Conservation (phyloP, 352 stramenopile genomes). For the Pythium scleroteichum region DNA sequence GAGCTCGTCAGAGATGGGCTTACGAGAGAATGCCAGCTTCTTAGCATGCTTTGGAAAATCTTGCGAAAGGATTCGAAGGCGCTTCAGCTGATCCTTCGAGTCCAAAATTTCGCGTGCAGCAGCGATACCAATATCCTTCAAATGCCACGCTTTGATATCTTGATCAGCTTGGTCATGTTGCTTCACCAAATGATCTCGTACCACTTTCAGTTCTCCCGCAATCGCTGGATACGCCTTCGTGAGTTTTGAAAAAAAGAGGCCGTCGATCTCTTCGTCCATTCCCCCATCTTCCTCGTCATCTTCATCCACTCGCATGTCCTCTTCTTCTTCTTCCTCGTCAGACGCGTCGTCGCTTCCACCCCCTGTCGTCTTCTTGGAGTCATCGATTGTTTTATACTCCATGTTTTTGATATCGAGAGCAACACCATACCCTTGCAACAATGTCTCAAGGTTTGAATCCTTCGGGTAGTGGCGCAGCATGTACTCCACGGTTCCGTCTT, state of each 20-base stretch:
- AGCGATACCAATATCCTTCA: conserved; percentile 88
- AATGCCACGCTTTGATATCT: conserved; percentile 83
- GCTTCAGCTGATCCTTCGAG: conserved; percentile 74
- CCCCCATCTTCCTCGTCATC: conserved; percentile 41
- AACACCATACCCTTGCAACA: conserved; percentile 92
- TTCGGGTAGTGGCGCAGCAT: conserved; percentile 81
- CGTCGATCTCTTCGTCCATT: conserved; percentile 62
- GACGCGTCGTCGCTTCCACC: conserved; percentile 20
- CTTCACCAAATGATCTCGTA: conserved; percentile 52
- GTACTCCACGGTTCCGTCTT: conserved; percentile 68
- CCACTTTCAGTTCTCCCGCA: conserved; percentile 49
- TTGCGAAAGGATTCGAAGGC: conserved; percentile 79
- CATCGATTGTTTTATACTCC: conserved; percentile 96
- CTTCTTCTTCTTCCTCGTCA: conserved; percentile 36
- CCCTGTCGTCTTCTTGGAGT: conserved; percentile 66
- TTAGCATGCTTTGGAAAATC: conserved; percentile 89
- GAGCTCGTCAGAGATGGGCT: conserved; percentile 50
- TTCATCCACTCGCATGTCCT: conserved; percentile 34
- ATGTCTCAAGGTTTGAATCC: conserved; percentile 66
- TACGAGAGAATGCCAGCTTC: conserved; percentile 69
- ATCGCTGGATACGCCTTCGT: conserved; percentile 46
- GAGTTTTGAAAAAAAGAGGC: conserved; percentile 62
- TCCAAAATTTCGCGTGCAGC: conserved; percentile 71
- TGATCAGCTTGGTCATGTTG: conserved; percentile 37
- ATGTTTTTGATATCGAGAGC: conserved; percentile 96